Conservation (phyloP, 805 yeast species). For the Metschnikowia anglica region DNA sequence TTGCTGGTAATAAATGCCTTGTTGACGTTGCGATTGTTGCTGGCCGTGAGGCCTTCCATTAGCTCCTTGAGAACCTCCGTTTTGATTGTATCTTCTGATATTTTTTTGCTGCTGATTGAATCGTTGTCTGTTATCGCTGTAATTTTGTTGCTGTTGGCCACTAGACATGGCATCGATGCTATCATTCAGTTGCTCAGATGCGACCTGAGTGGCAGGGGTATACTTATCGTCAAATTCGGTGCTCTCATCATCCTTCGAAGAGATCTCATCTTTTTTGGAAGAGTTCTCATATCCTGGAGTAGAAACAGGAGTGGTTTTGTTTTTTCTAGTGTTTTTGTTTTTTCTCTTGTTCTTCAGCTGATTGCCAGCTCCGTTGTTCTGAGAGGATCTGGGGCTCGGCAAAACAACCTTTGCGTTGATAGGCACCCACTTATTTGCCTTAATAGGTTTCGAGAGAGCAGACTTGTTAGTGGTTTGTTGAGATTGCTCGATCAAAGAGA, state of each 20-base stretch:
- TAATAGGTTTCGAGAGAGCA: slow-evolving; percentile 32
- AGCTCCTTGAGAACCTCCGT: slow-evolving; percentile 21
- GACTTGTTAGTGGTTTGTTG: slow-evolving; percentile 17
- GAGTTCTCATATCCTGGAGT: slow-evolving; percentile 11
- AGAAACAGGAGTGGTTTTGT: slow-evolving; percentile 13
- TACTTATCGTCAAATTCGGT: slow-evolving; percentile 10
- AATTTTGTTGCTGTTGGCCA: slow-evolving; percentile 14
- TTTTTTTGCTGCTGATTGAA: slow-evolving; percentile 25
- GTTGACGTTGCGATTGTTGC: slow-evolving; percentile 22
- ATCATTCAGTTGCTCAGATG: slow-evolving; percentile 12
- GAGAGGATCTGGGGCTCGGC: slow-evolving; percentile 35
- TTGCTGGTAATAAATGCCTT: slow-evolving; percentile 29
- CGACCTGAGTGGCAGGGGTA: slow-evolving; percentile 3
- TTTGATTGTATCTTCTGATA: slow-evolving; percentile 29
- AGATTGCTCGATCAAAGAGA: slow-evolving; percentile 19
- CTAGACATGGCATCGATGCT: slow-evolving; percentile 8
- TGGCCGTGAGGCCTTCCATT: slow-evolving; percentile 22
- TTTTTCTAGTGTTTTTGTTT: slow-evolving; percentile 22
- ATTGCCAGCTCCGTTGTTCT: slow-evolving; percentile 18
- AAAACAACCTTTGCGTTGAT: slow-evolving; percentile 43
- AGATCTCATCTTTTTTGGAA: slow-evolving; percentile 13
- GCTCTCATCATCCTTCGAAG: slow-evolving; percentile 13
- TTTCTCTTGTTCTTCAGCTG: slow-evolving; percentile 30
- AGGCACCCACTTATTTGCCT: slow-evolving; percentile 48
- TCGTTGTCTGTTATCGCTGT: slow-evolving; percentile 13